A percentile compares a stretch with the other conserved stretches of the same genome.
Evolutionary conservation across 352 stramenopile genomes (phyloP).

Genomic region (Phytophthora sojae): DNA sequence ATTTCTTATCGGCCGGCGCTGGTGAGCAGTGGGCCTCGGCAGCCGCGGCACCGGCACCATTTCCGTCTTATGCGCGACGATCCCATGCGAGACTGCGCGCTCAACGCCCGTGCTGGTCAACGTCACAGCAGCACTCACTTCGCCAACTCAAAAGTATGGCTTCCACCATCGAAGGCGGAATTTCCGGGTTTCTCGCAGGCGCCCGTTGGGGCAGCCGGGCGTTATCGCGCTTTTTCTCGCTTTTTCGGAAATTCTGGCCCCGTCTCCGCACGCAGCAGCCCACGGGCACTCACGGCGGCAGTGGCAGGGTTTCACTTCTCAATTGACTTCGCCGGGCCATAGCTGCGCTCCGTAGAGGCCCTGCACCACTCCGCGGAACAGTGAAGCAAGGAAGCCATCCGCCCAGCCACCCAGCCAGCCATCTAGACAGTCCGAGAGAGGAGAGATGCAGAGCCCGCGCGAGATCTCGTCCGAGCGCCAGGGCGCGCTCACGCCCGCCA

Average conservation of each 20-base stretch:
- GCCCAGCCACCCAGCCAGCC: background rate
- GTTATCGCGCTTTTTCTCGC: slow-evolving; percentile 44
- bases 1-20: slow-evolving; percentile 9
- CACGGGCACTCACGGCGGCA: slow-evolving; percentile 13
- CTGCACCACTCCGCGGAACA: slow-evolving; percentile 4
- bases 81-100: slow-evolving; percentile 17
- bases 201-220: slow-evolving; percentile 36
- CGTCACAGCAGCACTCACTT: background rate
- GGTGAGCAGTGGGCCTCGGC: background rate
- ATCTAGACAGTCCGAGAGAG: background rate
- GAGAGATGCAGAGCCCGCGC: slow-evolving; percentile 50
- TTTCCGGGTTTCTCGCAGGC: slow-evolving; percentile 26
- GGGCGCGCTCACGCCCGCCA: slow-evolving; percentile 71
- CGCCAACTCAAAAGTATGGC: background rate
- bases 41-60: slow-evolving; percentile 13
- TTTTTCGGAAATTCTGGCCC: slow-evolving; percentile 38
- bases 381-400: slow-evolving; percentile 9
- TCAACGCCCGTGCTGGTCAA: background rate
- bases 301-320: slow-evolving; percentile 25
- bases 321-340: slow-evolving; percentile 23
- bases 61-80: slow-evolving; percentile 23
- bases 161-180: slow-evolving; percentile 25
- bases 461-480: slow-evolving; percentile 80
- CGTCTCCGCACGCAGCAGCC: slow-evolving; percentile 23
- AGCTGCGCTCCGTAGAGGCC: slow-evolving; percentile 36